Evolutionary conservation across 1,139 yeast genomes (phyloP), one percentile per base, ranked within the genome.

Genomic region (Pichia sp.): DNA sequence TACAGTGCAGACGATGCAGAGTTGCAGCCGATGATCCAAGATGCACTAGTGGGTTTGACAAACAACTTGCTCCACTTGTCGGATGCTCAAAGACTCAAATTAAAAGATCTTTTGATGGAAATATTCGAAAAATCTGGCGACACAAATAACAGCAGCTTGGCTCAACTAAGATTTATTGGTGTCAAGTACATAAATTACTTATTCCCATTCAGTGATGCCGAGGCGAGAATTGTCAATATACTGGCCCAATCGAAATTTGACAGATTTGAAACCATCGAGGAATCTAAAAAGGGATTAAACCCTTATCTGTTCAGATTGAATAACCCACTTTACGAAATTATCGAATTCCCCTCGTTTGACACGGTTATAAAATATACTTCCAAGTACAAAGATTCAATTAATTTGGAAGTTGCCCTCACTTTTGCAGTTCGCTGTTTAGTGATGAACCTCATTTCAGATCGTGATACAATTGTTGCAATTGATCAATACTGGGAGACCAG

Each of bases 401-500:
- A 64, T 46, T 56, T 64, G 16, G 66, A 76, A 1, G 61, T 77
- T 40, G 82, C 80, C 0, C 66, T 80, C 4, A 67, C 71, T 43
- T 85, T 83, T 63, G 68, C 73, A 0, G 64, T 75, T 41, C 81
- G 82, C 55, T 73, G 82, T 8, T 65, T 89, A 36, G 82, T 85
- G 0, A 83, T 87, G 79, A 80, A 85, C 57, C 78, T 95, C 0
- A 70, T 81, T 2, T 61, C 66, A 9, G 79, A 74, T 0, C 70
- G 75, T 25, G 63, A 70, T 1, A 83, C 93, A 0, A 83, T 84
- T 3, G 66, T 87, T 49, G 79, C 79, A 0, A 69, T 77, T 21
- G 96, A 88, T 65, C 87, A 83, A 58, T 84, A 86, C 48, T 90
- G 96, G 96, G 73, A 74, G 4, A 70, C 78, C 0, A 75, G 93